Evolutionary conservation across 2,329 filamentous ascomycete genomes (phyloP).

Genomic region (Septoria petroselini): DNA sequence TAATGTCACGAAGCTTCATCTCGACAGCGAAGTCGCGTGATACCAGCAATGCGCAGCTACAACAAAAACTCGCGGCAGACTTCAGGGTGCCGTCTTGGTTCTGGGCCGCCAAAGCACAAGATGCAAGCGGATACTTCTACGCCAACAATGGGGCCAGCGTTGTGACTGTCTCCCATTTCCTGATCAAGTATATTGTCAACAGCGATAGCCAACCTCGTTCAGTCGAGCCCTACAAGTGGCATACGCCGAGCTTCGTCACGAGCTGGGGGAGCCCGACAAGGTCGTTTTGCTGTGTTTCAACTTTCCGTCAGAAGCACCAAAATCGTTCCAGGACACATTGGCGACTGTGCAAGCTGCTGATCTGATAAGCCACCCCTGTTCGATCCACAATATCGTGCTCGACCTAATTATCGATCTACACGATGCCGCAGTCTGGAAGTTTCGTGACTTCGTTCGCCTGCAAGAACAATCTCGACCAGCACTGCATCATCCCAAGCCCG

Average conservation of each 20-base stretch:
- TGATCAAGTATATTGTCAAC: conserved; percentile 18
- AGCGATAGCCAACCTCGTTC: background rate
- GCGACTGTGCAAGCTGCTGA: background rate
- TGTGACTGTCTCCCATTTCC: conserved; percentile 17
- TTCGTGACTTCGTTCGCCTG: conserved; percentile 22
- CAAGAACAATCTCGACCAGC: conserved; percentile 17
- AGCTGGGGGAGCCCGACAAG: background rate
- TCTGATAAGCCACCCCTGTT: conserved; percentile 14
- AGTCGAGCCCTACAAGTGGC: conserved; percentile 14
- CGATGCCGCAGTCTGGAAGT: conserved; percentile 22
- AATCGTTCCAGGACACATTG: background rate
- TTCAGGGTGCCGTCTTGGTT: conserved; percentile 6
- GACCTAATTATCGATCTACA: conserved; percentile 19
- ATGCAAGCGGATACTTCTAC: conserved; percentile 17
- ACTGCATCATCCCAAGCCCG: conserved; percentile 4
- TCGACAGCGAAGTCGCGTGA: background rate
- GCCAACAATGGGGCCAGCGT: background rate
- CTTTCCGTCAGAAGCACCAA: background rate
- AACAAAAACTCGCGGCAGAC: background rate
- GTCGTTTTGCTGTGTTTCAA: conserved; percentile 18
- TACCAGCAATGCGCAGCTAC: background rate
- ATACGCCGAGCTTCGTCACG: conserved; percentile 18
- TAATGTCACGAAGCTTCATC: background rate
- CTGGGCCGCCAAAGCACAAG: conserved; percentile 15
- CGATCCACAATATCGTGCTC: conserved; percentile 19